Base-by-base conservation (phyloP, 805 yeast species). In the Pichia insulana region DNA sequence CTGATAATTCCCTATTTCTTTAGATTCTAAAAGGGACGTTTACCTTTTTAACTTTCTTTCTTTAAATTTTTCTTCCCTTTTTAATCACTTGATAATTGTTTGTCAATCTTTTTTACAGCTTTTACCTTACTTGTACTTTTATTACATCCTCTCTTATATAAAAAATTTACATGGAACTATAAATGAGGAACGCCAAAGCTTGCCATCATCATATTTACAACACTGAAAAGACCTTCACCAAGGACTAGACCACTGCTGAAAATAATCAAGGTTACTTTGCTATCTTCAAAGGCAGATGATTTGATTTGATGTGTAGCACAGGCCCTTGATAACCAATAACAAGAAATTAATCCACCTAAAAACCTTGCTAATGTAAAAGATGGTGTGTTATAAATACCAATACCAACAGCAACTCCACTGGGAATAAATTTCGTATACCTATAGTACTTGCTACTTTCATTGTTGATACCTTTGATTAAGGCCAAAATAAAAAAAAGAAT, bases 391-490 rank as follows among this genome's bases (percentile, higher is more conserved):
- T 90, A 92, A 47, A 90, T 87, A 15, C 98, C 97, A 40, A 90
- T 83, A 1, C 98, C 98, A 15, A 89, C 96, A 2, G 98, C 97
- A 22, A 92, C 94, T 11, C 98, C 98, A 18, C 87, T 80, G 1
- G 98, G 98, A 22, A 90, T 63, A 64, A 73, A 85, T 25, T 17
- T 31, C 7, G 42, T 44, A 11, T 35, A 40, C 15, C 32, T 39
- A 17, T 37, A 36, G 18, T 42, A 42, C 26, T 31, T 39, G 20
- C 27, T 22, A 8, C 16, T n/a, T 12, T 35, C 36, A 10, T 30
- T 20, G 11, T 36, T 19, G 7, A 27, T 34, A n/a, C 48, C 42
- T 47, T 79, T 78, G 15, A 79, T 50, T 30, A 88, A 62, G 0
- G 95, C 74, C 7, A 88, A 74, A 2, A 73, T 31, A 1, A 81